Evolutionary conservation across 1,284 basidiomycete species (phyloP), one percentile per base, ranked within the genome.

Genomic region (Rhodotorula glutinis): DNA sequence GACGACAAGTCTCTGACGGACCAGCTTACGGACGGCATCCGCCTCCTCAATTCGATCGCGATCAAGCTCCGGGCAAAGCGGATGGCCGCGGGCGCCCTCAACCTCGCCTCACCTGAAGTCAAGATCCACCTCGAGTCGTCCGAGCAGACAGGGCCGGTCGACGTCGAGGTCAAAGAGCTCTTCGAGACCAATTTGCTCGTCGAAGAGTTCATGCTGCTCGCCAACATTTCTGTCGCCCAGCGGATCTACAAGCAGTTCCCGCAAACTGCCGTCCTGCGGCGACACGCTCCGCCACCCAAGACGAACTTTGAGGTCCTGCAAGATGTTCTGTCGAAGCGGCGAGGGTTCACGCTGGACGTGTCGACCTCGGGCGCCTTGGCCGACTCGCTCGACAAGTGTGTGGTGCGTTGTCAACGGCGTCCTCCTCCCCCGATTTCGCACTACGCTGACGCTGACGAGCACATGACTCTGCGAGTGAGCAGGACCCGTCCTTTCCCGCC

Each of bases 151-250:
- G 95, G 93, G 63, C 96, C 96, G 0, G 91, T 98, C 71, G 66
- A 67, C 38, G 94, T 99, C 7, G 94, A 98, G 80, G 93, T 96
- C 78, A 98, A 98, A 79, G 88, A 93, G 76, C 79, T 91, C 76
- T 82, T 85, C 44, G 94, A 98, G 81, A 98, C 96, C 17, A 98
- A 98, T 78, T 93, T 90, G 71, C 82, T 99, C 16, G 96, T 98
- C 2, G 96, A 99, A 78, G 96, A 98, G 80, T 98, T 98, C 79
- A 98, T 99, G 96, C 82, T 99, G 69, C 85, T 98, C 64, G 96
- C 96, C 38, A 98, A 98, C 76, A 90, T 96, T 73, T 92, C 89
- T 70, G 96, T 98, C 0, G 96, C 95, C 13, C 81, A 82, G 75
- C 90, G 89, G 79, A 97, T 97, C 53, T 90, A 97, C 77, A 91